phyloP scores from a whole-genome alignment of 164 flowering plant species.

The Magnolia kwangsiensis region DNA sequence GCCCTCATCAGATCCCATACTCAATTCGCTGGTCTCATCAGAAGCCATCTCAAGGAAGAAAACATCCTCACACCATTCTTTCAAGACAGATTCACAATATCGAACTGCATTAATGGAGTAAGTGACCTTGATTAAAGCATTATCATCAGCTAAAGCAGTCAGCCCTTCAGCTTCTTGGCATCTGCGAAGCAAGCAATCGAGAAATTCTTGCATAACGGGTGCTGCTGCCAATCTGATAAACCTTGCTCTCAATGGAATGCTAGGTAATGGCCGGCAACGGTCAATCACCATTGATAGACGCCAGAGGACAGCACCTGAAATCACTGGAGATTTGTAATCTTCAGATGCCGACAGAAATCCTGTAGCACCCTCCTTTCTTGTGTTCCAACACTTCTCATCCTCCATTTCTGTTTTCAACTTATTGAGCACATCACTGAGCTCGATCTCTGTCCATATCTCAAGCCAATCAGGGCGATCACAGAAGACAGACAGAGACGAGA shows the following conservation, averaged over 20 bases:
- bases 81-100: slow-evolving; percentile 59
- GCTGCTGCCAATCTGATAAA: slow-evolving; percentile 58
- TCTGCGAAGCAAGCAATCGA: slow-evolving; percentile 52
- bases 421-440: slow-evolving; percentile 49
- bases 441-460: slow-evolving; percentile 86
- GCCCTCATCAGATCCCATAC: slow-evolving; percentile 7
- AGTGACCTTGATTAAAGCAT: slow-evolving; percentile 65
- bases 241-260: slow-evolving; percentile 50
- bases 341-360: slow-evolving; percentile 40
- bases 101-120: slow-evolving; percentile 70
- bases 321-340: slow-evolving; percentile 58
- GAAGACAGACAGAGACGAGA: slow-evolving; percentile 74
- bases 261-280: slow-evolving; percentile 70
- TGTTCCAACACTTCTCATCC: slow-evolving; percentile 68
- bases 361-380: slow-evolving; percentile 38
- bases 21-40: slow-evolving; percentile 13
- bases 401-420: slow-evolving; percentile 63
- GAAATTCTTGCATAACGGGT: slow-evolving; percentile 58
- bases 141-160: slow-evolving; percentile 80
- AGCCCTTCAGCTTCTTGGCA: slow-evolving; percentile 98
- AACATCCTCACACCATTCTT: slow-evolving; percentile 78
- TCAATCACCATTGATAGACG: slow-evolving; percentile 60
- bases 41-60: slow-evolving; percentile 80
- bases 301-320: slow-evolving; percentile 46
- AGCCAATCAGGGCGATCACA: slow-evolving; percentile 97